A percentile compares a stretch with the other conserved stretches of the same genome.
Conservation (phyloP, 345 rosid genomes). For the Rubroshorea leprosula region DNA sequence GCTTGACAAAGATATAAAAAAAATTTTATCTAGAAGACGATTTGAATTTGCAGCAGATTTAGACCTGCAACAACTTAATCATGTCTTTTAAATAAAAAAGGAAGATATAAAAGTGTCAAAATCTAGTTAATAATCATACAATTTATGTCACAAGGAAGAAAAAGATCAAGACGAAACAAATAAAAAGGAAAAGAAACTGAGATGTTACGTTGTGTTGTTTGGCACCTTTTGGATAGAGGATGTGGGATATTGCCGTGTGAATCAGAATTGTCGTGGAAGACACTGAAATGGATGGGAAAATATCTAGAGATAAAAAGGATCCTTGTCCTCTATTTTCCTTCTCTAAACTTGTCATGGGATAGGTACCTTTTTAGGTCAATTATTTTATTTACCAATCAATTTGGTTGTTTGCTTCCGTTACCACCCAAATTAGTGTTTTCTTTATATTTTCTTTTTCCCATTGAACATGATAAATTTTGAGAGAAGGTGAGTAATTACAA, state of each 20-base stretch:
- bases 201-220: neutral
- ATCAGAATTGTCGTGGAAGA: neutral
- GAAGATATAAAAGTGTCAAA: too few species aligned
- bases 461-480: neutral
- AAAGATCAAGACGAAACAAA: too few species aligned
- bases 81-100: too few species aligned
- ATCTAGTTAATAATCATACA: too few species aligned
- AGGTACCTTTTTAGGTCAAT: conserved; percentile 11
- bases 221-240: conserved; percentile 25
- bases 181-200: neutral
- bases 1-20: too few species aligned
- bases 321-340: conserved; percentile 7
- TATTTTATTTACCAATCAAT: conserved; percentile 19
- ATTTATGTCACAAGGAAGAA: too few species aligned
- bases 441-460: neutral
- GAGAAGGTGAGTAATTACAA: too few species aligned
- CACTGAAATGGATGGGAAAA: neutral
- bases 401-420: neutral
- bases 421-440: neutral
- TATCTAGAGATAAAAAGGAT: neutral
- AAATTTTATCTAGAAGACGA: too few species aligned
- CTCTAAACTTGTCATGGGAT: conserved; percentile 3
- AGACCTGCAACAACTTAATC: too few species aligned
- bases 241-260: conserved; percentile 16
- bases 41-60: too few species aligned